Base-by-base conservation (phyloP, 2,329 filamentous ascomycete species). In the Claviceps digitariae region DNA sequence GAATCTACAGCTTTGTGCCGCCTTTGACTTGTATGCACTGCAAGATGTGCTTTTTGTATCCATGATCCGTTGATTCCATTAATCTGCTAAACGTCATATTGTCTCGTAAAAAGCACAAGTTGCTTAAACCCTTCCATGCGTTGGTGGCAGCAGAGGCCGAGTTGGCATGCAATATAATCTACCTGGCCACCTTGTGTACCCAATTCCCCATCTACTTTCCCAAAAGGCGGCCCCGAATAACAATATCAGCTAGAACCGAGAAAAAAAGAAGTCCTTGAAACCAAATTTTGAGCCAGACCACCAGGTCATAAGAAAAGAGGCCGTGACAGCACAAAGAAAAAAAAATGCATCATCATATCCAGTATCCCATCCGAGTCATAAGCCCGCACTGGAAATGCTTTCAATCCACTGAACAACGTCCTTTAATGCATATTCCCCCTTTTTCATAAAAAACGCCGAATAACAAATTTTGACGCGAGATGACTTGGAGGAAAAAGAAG, bases 211-310 rank as follows among this genome's bases (percentile, higher is more conserved):
- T 38, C n/a, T 27, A 8, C 38, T 15, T 51, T 29, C 9, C 29
- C 29, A 8, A 49, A 17, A 15, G 15, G 3, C 23, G 15, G 23
- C 10, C n/a, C 1, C 10, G 23, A 40, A 43, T 12, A 40, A 48
- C 2, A 23, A 17, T 7, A 53, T 45, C 43, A 38, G 23, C 12
- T 2, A n/a, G 4, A 47, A 20, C 3, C 31, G 9, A 10, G 41
- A 31, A 29, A 20, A 29, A 36, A 15, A 31, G 13, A 17, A 50
- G 27, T 3, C 23, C n/a, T 15, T n/a, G 25, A n/a, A 31, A 36
- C 21, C n/a, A n/a, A 17, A 21, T 36, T 48, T 36, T 36, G 13
- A 36, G 58, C 58, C 62, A 57, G 59, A 56, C 56, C 53, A 56
- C 51, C 55, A 55, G 53, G 53, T 57, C 55, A 50, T 56, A 56